Evolutionary conservation across 2,329 filamentous ascomycete genomes (phyloP).

Genomic region (Juglanconis oblonga): DNA sequence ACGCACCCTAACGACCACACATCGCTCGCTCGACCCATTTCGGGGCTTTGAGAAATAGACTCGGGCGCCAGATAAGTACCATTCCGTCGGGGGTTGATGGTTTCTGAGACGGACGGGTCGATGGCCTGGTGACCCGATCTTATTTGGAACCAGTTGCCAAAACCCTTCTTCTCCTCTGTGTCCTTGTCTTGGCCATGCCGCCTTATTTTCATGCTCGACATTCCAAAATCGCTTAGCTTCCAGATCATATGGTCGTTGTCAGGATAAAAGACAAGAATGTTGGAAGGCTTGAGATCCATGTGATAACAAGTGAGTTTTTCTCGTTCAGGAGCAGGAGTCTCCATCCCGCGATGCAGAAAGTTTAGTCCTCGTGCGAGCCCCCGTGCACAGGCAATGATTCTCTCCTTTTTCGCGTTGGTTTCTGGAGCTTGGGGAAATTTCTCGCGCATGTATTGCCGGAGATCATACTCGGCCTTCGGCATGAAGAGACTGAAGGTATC

Average conservation of each 20-base stretch:
- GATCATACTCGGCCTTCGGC: slow-evolving; percentile 35
- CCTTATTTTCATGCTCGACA: slow-evolving; percentile 33
- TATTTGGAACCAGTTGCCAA: slow-evolving; percentile 27
- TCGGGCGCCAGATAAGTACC: slow-evolving; percentile 38
- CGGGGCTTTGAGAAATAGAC: slow-evolving; percentile 21
- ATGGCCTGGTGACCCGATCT: slow-evolving; percentile 17
- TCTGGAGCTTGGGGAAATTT: slow-evolving; percentile 18
- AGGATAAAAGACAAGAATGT: slow-evolving; percentile 31
- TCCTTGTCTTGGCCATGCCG: slow-evolving; percentile 12
- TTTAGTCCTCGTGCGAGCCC: slow-evolving; percentile 33
- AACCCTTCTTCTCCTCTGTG: slow-evolving; percentile 25
- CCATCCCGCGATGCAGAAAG: slow-evolving; percentile 36
- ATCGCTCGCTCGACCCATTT: slow-evolving; percentile 34
- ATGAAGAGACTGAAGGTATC: slow-evolving; percentile 38
- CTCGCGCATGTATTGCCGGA: slow-evolving; percentile 34
- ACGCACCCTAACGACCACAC: slow-evolving; percentile 41
- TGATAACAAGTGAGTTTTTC: slow-evolving; percentile 36
- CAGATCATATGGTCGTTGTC: slow-evolving; percentile 25
- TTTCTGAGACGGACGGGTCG: slow-evolving; percentile 23
- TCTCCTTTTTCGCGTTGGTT: slow-evolving; percentile 23
- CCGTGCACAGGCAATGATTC: slow-evolving; percentile 27
- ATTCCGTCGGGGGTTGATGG: slow-evolving; percentile 28
- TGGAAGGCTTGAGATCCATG: slow-evolving; percentile 38
- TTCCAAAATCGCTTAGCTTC: slow-evolving; percentile 41
- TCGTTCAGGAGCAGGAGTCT: slow-evolving; percentile 18